These are phyloP conservation scores for Saccharum hybrid DNA, from an alignment of 202 grass and related monocot genomes.

Conservation along the genomic window DNA sequence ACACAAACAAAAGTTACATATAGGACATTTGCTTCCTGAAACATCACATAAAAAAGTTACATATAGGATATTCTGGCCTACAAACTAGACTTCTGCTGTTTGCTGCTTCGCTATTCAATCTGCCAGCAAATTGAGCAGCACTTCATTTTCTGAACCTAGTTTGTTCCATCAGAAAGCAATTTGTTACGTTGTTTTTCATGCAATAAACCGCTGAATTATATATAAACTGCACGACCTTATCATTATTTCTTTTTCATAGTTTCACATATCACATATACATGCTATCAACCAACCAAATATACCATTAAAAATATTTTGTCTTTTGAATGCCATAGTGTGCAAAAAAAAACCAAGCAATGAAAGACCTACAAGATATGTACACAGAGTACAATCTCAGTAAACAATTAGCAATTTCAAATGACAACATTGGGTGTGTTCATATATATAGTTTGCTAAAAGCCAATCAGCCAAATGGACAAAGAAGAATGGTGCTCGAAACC, in stretches of 20 bases:
- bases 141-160: neutral
- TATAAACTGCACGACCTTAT: neutral
- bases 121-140: neutral
- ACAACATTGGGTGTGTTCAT: neutral
- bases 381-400: neutral
- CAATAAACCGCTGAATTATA: neutral
- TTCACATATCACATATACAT: constrained; percentile 1
- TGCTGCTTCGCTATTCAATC: neutral
- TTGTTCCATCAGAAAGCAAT: constrained; percentile 13
- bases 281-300: neutral
- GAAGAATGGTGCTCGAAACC: constrained; percentile 7
- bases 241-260: neutral
- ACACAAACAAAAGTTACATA: constrained; percentile 6
- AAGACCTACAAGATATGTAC: constrained; percentile 10
- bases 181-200: neutral
- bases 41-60: constrained; percentile 15
- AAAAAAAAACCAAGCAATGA: constrained; percentile 1
- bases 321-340: neutral
- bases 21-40: constrained; percentile 49
- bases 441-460: constrained; percentile 27
- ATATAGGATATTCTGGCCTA: constrained; percentile 2
- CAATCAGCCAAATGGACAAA: constrained; percentile 18
- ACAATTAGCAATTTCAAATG: constrained; percentile 25
- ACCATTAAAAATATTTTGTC: neutral
- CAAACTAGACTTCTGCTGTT: neutral